A percentile compares a stretch with the other conserved stretches of the same genome.
phyloP scores from a whole-genome alignment of 495 filamentous ascomycete species.

The Xylaria grammica region DNA sequence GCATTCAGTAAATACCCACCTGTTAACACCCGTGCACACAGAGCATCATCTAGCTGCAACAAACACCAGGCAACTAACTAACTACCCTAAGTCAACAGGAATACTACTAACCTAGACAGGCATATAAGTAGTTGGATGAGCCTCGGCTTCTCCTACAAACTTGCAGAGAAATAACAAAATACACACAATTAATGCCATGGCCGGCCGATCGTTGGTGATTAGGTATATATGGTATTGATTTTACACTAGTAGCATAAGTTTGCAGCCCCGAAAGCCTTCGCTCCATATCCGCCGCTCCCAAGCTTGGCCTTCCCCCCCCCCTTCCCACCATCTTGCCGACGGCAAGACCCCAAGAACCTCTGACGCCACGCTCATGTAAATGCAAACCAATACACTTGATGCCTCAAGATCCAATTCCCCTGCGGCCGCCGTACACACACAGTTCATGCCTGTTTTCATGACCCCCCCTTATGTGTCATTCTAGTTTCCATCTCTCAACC shows the following conservation, averaged over 20 bases:
- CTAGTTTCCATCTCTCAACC: not conserved
- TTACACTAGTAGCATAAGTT: not conserved
- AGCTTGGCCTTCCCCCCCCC: not conserved
- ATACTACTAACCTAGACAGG: no score
- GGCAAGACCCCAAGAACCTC: not conserved
- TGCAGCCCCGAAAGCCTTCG: not conserved
- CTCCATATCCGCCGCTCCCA: not conserved
- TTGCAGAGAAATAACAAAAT: not conserved
- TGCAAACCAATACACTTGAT: conserved; percentile 21
- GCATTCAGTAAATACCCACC: not conserved
- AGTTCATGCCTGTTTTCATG: not conserved
- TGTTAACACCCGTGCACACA: no score
- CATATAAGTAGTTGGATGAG: no score
- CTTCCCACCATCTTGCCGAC: not conserved
- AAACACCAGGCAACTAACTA: no score
- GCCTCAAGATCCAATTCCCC: not conserved
- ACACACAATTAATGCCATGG: not conserved
- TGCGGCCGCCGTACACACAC: not conserved
- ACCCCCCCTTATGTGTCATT: not conserved
- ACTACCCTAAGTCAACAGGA: no score
- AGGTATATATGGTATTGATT: not conserved
- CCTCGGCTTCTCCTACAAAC: no score
- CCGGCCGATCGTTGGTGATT: no score
- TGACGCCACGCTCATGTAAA: conserved; percentile 38
- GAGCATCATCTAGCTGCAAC: no score